Evolutionary conservation across 169 alveolate genomes (phyloP).

Genomic region (Amoebophrya sp.): DNA sequence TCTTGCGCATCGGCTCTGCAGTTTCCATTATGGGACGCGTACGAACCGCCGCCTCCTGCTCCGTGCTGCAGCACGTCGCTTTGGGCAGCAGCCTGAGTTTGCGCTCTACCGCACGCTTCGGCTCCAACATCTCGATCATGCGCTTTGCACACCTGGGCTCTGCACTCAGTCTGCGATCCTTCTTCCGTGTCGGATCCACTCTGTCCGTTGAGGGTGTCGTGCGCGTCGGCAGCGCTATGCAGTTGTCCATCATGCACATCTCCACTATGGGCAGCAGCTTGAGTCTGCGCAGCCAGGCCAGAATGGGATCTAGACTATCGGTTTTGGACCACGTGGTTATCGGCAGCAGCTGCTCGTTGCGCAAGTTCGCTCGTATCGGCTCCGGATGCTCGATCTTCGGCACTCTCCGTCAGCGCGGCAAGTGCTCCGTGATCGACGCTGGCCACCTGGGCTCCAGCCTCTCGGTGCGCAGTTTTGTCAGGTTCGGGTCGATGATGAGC

Average conservation of each 20-base stretch:
- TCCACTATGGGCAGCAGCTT: not conserved
- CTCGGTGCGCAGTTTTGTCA: not conserved
- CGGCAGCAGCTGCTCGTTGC: not conserved
- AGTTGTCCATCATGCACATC: slow-evolving; percentile 23
- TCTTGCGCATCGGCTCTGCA: not conserved
- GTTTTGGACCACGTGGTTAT: not conserved
- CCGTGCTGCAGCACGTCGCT: not conserved
- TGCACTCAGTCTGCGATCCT: not conserved
- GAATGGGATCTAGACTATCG: not conserved
- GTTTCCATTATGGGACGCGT: not conserved
- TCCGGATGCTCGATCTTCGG: slow-evolving; percentile 12
- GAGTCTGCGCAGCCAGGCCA: not conserved
- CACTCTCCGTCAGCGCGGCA: not conserved
- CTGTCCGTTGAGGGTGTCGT: not conserved
- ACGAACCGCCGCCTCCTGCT: not conserved
- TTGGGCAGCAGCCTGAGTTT: not conserved
- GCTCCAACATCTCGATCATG: not conserved
- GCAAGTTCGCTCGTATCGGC: not conserved
- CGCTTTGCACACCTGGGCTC: not conserved
- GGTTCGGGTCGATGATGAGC: not conserved
- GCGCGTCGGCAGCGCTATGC: not conserved
- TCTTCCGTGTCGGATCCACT: not conserved
- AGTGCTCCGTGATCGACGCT: not conserved
- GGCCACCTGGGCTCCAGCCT: not conserved
- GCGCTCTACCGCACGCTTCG: not conserved